A percentile compares a stretch with the other conserved stretches of the same genome.
These are phyloP conservation scores for Phyllosticta citrichinensis DNA, from an alignment of 2,329 filamentous ascomycete genomes.

Conservation along the genomic window DNA sequence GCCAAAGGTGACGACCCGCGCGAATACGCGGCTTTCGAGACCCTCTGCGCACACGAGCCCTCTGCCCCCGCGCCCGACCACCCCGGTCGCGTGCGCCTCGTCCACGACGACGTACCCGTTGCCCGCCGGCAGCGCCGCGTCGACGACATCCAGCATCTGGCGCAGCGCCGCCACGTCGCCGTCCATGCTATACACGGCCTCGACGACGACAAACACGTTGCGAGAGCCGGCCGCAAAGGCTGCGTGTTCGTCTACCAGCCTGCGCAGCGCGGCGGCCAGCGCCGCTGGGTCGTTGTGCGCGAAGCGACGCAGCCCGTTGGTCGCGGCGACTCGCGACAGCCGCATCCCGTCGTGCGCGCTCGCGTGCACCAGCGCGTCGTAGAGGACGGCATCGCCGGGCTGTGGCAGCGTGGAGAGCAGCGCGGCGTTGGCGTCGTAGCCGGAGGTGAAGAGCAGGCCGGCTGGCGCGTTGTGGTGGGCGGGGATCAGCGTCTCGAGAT, in stretches of 20 bases:
- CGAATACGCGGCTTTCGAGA: slow-evolving; percentile 47
- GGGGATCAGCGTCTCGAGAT: slow-evolving; percentile 50
- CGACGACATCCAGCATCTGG: slow-evolving; percentile 49
- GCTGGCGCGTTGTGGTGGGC: slow-evolving; percentile 48
- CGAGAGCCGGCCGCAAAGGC: background rate
- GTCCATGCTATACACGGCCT: slow-evolving; percentile 64
- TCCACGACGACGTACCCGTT: slow-evolving; percentile 58
- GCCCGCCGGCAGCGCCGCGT: slow-evolving; percentile 43
- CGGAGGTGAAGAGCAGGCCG: slow-evolving; percentile 51
- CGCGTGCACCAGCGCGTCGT: slow-evolving; percentile 69
- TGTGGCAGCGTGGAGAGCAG: slow-evolving; percentile 41
- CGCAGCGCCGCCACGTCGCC: slow-evolving; percentile 59
- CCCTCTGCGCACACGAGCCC: slow-evolving; percentile 50
- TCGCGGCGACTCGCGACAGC: slow-evolving; percentile 43
- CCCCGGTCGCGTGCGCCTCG: slow-evolving; percentile 57
- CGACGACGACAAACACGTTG: slow-evolving; percentile 24
- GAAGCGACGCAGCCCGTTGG: slow-evolving; percentile 34
- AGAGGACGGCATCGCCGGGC: slow-evolving; percentile 45
- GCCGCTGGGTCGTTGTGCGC: slow-evolving; percentile 44
- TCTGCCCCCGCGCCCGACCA: slow-evolving; percentile 46
- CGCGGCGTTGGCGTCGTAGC: slow-evolving; percentile 41
- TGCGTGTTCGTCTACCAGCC: slow-evolving; percentile 20
- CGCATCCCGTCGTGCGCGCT: slow-evolving; percentile 71
- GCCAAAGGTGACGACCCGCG: slow-evolving; percentile 55
- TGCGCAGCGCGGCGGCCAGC: slow-evolving; percentile 22